These are phyloP conservation scores for Nicotiana attenuata DNA, from an alignment of 257 asterid species.

Conservation along the genomic window DNA sequence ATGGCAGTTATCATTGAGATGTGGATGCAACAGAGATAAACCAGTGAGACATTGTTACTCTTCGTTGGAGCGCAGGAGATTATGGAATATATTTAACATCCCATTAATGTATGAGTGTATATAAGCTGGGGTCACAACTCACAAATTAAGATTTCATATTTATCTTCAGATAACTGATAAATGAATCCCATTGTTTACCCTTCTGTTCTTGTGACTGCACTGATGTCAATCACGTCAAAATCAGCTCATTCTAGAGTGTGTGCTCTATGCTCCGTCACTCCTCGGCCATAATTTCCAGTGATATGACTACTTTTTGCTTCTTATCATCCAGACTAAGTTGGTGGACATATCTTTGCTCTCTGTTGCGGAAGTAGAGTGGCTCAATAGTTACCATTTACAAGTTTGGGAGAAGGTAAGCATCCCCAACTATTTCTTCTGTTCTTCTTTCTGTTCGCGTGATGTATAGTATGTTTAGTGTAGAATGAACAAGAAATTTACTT, in stretches of 20 bases:
- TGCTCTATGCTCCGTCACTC: not conserved
- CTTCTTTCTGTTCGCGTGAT: not conserved
- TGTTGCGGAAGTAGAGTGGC: slow-evolving; percentile 69
- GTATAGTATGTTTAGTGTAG: not conserved
- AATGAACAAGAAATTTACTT: not conserved
- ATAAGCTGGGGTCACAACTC: not conserved
- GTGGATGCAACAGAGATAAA: not conserved
- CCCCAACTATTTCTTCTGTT: not conserved
- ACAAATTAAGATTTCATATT: not conserved
- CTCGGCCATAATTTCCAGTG: not conserved
- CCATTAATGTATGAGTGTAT: not conserved
- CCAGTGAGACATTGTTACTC: not conserved
- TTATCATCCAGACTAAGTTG: slow-evolving; percentile 52
- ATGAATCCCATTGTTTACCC: not conserved
- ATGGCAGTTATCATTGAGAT: not conserved
- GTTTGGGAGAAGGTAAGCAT: slow-evolving; percentile 88
- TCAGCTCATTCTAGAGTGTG: slow-evolving; percentile 1
- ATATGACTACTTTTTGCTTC: slow-evolving; percentile 1
- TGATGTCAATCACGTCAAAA: not conserved
- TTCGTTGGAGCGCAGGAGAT: not conserved
- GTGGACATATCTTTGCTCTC: slow-evolving; percentile 62
- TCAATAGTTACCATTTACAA: slow-evolving; percentile 78
- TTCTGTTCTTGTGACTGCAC: not conserved
- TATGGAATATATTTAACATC: not conserved
- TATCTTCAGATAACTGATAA: not conserved